phyloP scores from a whole-genome alignment of 192 early-diverging fungal species.

The Coemansia guatemalensis region DNA sequence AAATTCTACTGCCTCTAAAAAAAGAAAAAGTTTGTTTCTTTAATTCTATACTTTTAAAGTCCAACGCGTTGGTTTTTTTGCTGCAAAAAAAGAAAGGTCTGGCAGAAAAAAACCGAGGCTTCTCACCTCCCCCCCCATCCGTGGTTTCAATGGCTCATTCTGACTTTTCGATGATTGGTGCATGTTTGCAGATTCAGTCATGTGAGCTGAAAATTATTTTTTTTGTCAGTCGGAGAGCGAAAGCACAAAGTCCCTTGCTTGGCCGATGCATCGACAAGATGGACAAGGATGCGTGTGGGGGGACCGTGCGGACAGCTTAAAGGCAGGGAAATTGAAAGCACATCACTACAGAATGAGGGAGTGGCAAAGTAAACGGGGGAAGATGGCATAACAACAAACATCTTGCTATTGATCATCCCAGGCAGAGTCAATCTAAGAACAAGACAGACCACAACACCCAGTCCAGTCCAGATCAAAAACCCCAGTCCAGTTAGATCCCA shows the following conservation, averaged over 20 bases:
- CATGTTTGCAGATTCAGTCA: not conserved
- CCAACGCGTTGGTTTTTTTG: no score
- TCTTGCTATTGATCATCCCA: not conserved
- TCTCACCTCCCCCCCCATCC: not conserved
- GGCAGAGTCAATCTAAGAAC: not conserved
- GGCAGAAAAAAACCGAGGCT: no score
- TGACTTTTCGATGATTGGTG: not conserved
- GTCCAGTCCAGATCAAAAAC: not conserved
- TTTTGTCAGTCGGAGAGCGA: not conserved
- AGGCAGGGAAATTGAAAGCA: no score
- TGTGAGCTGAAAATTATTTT: not conserved
- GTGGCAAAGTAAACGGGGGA: not conserved
- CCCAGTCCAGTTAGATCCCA: not conserved
- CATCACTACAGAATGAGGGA: not conserved
- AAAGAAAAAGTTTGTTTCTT: not conserved
- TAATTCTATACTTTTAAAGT: not conserved
- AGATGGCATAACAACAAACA: not conserved
- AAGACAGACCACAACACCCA: no score
- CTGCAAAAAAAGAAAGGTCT: not conserved
- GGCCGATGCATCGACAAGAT: not conserved
- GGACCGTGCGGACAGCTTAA: no score
- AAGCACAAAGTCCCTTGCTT: not conserved
- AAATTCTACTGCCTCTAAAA: not conserved
- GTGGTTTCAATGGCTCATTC: not conserved
- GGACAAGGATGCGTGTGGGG: no score